A percentile compares a stretch with the other conserved stretches of the same genome.
Evolutionary conservation across 2,329 filamentous ascomycete genomes (phyloP).

Genomic region (Pezicula carpinea): DNA sequence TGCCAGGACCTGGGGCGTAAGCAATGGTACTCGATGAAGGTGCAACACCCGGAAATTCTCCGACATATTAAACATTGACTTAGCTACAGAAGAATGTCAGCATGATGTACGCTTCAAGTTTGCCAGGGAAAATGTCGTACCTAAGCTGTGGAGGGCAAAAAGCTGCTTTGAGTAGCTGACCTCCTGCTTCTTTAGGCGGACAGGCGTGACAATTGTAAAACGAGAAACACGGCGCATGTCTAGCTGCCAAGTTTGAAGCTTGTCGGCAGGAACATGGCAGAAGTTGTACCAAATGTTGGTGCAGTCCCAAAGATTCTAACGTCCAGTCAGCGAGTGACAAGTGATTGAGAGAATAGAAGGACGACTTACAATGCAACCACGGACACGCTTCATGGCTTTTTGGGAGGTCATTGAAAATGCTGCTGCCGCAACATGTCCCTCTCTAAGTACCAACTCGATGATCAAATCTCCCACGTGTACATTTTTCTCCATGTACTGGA

Average conservation of each 20-base stretch:
- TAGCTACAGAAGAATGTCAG: constrained; percentile 6
- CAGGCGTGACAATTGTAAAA: constrained; percentile 10
- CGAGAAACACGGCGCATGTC: constrained; percentile 9
- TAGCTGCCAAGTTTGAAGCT: neutral
- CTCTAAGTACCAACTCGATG: no score
- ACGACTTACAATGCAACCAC: no score
- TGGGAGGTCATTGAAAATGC: no score
- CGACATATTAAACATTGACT: constrained; percentile 15
- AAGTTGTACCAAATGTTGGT: no score
- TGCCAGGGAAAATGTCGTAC: constrained; percentile 9
- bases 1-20: constrained; percentile 16
- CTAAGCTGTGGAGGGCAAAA: constrained; percentile 12
- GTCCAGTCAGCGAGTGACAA: no score
- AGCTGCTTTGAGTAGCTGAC: constrained; percentile 12
- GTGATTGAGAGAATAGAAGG: no score
- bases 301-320: no score
- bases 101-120: neutral
- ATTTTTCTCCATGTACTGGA: no score
- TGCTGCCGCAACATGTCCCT: no score
- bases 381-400: no score
- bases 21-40: constrained; percentile 22
- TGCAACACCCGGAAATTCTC: constrained; percentile 20
- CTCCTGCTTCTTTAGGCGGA: constrained; percentile 7
- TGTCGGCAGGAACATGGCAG: no score
- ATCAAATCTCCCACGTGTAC: no score